These are phyloP conservation scores for Exophiala xenobiotica DNA, from an alignment of 2,329 filamentous ascomycete species.

Conservation along the genomic window DNA sequence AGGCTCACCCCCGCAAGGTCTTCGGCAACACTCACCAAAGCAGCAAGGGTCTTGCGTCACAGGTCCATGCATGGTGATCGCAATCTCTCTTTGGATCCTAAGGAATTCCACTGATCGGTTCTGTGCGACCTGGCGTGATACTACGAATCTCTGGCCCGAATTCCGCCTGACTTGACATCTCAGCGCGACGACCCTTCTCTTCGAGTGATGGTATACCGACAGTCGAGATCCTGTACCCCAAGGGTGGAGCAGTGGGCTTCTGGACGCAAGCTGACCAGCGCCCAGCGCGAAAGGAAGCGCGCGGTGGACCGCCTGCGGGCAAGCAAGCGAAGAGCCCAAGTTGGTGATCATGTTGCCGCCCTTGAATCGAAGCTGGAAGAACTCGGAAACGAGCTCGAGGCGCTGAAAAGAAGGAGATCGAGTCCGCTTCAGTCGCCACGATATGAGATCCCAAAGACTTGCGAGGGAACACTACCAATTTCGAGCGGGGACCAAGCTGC, in stretches of 20 bases:
- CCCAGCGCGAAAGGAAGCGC: slow-evolving; percentile 13
- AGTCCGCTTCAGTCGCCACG: not conserved
- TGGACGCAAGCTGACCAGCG: slow-evolving; percentile 9
- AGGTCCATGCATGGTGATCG: too few species aligned
- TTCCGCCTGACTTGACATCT: not conserved
- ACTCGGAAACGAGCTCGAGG: slow-evolving; percentile 2
- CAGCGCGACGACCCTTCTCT: not conserved
- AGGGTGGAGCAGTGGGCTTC: slow-evolving; percentile 3
- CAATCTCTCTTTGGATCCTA: too few species aligned
- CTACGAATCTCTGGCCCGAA: not conserved
- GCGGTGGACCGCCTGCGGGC: slow-evolving; percentile 3
- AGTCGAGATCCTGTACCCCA: not conserved
- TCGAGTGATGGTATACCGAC: not conserved
- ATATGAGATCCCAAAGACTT: not conserved
- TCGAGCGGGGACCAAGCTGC: not conserved
- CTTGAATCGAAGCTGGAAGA: slow-evolving; percentile 3
- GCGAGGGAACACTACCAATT: not conserved
- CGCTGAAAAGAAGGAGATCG: not conserved
- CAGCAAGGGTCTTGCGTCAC: too few species aligned
- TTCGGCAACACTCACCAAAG: too few species aligned
- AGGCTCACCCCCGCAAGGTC: too few species aligned
- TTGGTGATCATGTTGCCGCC: not conserved
- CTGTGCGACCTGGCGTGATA: too few species aligned
- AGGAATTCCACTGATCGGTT: too few species aligned
- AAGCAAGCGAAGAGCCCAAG: not conserved